Evolutionary conservation across 192 early-diverging fungal species (phyloP).

Genomic region (Piromyces finnis): DNA sequence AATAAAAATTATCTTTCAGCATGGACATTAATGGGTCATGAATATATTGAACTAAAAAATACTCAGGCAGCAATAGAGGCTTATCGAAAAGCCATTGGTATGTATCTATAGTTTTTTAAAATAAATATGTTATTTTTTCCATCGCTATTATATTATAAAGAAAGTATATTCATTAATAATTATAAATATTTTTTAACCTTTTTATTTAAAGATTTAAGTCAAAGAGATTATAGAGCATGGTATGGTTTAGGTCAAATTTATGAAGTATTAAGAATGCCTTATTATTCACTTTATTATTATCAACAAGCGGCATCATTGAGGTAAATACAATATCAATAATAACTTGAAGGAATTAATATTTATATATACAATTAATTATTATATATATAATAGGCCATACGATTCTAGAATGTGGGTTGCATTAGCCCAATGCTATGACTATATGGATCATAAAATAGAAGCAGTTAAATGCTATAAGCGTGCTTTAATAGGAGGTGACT

Average conservation of each 20-base stretch:
- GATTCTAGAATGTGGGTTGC: conserved; percentile 79
- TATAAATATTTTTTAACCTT: no score
- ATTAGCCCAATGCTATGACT: conserved; percentile 56
- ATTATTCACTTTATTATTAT: conserved; percentile 69
- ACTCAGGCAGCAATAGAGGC: conserved; percentile 73
- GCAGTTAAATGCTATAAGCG: conserved; percentile 61
- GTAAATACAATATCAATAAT: conserved; percentile 12
- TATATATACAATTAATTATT: background rate
- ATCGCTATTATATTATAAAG: no score
- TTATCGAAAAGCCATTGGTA: conserved; percentile 66
- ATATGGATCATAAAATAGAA: conserved; percentile 17
- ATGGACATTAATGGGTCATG: conserved; percentile 89
- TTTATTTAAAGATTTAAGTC: conserved; percentile 51
- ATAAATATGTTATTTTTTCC: no score
- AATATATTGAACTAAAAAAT: conserved; percentile 85
- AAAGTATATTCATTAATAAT: no score
- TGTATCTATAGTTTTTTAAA: background rate
- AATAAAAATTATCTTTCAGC: conserved; percentile 54
- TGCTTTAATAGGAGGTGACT: conserved; percentile 45
- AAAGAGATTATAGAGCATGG: conserved; percentile 76
- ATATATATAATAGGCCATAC: conserved; percentile 27
- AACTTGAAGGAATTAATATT: no score
- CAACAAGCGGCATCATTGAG: conserved; percentile 44
- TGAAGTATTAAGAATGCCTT: conserved; percentile 64
- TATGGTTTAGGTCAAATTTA: conserved; percentile 80